Evolutionary conservation across 2,329 filamentous ascomycete species (phyloP).

Genomic region (Teratosphaeria viscida): DNA sequence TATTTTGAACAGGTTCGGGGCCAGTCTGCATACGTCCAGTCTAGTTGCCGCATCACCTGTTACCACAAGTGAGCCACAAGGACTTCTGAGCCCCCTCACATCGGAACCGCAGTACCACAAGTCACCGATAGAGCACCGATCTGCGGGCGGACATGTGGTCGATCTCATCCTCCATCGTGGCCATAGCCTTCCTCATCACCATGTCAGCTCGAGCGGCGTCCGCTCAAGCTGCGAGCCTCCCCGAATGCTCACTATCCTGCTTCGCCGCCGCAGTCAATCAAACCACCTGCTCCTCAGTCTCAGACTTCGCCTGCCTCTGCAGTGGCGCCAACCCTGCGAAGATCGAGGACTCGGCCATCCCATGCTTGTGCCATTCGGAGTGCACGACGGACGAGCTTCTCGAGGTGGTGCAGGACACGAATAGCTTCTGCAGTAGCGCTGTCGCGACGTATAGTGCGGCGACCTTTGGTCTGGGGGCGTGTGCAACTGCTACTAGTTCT

Average conservation of each 20-base stretch:
- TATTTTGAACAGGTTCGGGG: not conserved
- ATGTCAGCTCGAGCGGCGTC: not conserved
- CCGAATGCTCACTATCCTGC: constrained; percentile 30
- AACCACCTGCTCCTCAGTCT: constrained; percentile 35
- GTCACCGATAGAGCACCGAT: not conserved
- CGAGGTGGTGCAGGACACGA: constrained; percentile 4
- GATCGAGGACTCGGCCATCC: constrained; percentile 30
- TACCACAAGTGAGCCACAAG: not conserved
- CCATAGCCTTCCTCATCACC: not conserved
- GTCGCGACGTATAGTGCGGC: constrained; percentile 2
- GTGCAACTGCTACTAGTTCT: constrained; percentile 3
- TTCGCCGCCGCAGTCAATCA: constrained; percentile 36
- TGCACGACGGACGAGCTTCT: constrained; percentile 30
- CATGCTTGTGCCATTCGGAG: constrained; percentile 26
- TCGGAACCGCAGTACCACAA: not conserved
- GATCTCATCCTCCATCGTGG: not conserved
- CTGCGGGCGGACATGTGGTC: not conserved
- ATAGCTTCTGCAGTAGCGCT: constrained; percentile 2
- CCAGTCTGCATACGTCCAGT: not conserved
- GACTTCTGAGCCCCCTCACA: not conserved
- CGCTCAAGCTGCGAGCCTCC: not conserved
- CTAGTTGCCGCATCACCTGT: not conserved
- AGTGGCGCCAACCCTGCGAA: constrained; percentile 24
- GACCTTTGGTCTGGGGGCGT: constrained; percentile 1
- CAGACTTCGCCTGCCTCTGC: constrained; percentile 44